Conservation (phyloP, 805 yeast genomes). For the Pichia cabralensis region DNA sequence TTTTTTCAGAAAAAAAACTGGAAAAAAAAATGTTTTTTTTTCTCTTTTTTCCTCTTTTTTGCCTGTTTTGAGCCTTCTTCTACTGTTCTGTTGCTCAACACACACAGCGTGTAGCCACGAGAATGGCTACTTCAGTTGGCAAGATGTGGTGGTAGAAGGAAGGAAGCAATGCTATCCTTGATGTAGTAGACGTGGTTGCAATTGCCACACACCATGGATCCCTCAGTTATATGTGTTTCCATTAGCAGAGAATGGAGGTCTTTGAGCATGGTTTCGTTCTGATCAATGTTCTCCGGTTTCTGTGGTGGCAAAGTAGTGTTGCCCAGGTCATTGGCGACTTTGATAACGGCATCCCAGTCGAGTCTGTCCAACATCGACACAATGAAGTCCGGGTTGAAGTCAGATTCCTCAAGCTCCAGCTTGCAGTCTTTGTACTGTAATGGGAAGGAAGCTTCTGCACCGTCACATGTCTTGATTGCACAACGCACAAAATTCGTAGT, state of each 20-base stretch:
- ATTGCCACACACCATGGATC: constrained; percentile 78
- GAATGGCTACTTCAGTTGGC: constrained; percentile 40
- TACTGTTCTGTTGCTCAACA: not conserved
- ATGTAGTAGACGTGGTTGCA: constrained; percentile 84
- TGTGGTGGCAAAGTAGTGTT: constrained; percentile 48
- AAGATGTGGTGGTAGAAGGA: constrained; percentile 88
- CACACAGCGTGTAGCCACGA: too few relatives aligned
- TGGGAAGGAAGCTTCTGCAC: constrained; percentile 72
- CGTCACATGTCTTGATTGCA: constrained; percentile 73
- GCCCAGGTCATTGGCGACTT: constrained; percentile 70
- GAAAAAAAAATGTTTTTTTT: too few relatives aligned
- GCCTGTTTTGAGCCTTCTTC: too few relatives aligned
- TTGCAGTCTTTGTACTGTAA: constrained; percentile 58
- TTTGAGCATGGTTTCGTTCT: constrained; percentile 44
- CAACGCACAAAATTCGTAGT: constrained; percentile 97
- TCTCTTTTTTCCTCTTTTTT: too few relatives aligned
- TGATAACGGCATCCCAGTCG: constrained; percentile 78
- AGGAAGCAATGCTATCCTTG: constrained; percentile 90
- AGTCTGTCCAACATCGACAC: constrained; percentile 67
- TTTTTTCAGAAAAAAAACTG: too few relatives aligned
- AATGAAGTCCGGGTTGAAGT: constrained; percentile 75
- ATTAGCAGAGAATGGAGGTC: constrained; percentile 72
- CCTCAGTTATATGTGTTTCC: constrained; percentile 82
- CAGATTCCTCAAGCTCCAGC: constrained; percentile 68
- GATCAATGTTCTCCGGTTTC: constrained; percentile 45